Evolutionary conservation across 805 yeast genomes (phyloP).

Genomic region (Starmerella floris): DNA sequence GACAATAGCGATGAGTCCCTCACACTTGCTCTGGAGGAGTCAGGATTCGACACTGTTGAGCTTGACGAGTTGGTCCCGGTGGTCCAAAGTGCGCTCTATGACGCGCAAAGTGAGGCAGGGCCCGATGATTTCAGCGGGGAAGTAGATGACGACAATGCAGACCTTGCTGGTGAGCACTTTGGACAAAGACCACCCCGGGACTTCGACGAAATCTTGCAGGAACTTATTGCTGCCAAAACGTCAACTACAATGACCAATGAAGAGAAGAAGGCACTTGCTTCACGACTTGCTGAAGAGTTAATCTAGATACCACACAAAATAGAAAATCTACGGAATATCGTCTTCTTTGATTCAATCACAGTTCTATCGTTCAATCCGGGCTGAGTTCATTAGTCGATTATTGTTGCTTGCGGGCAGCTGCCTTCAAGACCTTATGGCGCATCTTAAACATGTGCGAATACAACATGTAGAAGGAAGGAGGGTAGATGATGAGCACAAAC

Average conservation of each 20-base stretch:
- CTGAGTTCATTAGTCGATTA: background rate
- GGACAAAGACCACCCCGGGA: constrained; percentile 10
- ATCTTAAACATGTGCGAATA: constrained; percentile 82
- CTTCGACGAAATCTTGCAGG: constrained; percentile 23
- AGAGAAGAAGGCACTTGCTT: constrained; percentile 26
- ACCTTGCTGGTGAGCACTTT: background rate
- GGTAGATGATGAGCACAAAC: constrained; percentile 48
- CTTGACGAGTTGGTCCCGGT: constrained; percentile 21
- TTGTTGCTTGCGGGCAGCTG: constrained; percentile 7
- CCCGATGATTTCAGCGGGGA: background rate
- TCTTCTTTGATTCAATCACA: background rate
- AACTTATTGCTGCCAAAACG: constrained; percentile 22
- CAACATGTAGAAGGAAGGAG: constrained; percentile 77
- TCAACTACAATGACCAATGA: constrained; percentile 21
- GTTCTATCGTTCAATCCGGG: background rate
- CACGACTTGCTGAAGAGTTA: constrained; percentile 26
- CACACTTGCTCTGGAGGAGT: constrained; percentile 9
- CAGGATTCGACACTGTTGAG: constrained; percentile 22
- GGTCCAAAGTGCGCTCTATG: constrained; percentile 13
- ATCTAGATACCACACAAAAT: constrained; percentile 9
- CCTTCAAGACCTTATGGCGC: constrained; percentile 50
- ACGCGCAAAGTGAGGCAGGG: background rate
- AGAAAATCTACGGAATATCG: background rate
- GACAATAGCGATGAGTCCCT: constrained; percentile 3
- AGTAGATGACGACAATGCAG: constrained; percentile 10